These are phyloP conservation scores for Fomes fomentarius DNA, from an alignment of 1,284 basidiomycete genomes.

Conservation along the genomic window DNA sequence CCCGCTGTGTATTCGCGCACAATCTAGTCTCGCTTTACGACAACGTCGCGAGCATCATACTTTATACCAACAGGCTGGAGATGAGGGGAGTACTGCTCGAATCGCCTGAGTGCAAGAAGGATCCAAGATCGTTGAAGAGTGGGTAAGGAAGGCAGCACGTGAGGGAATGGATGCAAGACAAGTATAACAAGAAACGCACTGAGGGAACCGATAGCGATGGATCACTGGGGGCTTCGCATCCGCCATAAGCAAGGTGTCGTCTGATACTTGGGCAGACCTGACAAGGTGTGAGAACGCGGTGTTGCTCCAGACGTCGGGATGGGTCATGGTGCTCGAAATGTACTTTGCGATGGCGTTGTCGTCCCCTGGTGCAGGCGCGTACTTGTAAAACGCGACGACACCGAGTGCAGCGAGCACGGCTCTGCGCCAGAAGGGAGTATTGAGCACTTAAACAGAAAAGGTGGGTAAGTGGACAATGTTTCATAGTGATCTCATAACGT, in stretches of 20 bases:
- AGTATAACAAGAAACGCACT: constrained; percentile 49
- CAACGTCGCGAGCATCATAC: constrained; percentile 46
- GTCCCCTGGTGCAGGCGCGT: constrained; percentile 60
- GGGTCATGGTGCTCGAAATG: constrained; percentile 55
- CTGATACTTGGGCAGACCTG: constrained; percentile 47
- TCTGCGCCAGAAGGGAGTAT: constrained; percentile 64
- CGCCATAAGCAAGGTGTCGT: constrained; percentile 47
- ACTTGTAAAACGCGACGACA: constrained; percentile 62
- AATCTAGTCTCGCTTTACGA: constrained; percentile 45
- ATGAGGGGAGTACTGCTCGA: constrained; percentile 56
- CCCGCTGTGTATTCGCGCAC: constrained; percentile 13
- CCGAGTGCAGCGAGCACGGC: constrained; percentile 50
- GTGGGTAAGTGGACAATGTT: neutral
- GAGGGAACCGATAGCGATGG: constrained; percentile 66
- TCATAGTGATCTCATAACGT: constrained; percentile 18
- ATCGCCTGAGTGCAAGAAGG: constrained; percentile 35
- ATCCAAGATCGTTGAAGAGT: too few relatives aligned
- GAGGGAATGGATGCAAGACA: too few relatives aligned
- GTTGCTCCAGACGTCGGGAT: constrained; percentile 53
- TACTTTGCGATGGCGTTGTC: constrained; percentile 65
- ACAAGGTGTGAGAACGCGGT: constrained; percentile 60
- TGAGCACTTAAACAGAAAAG: constrained; percentile 48
- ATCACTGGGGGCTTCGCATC: constrained; percentile 55
- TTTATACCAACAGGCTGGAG: constrained; percentile 49
- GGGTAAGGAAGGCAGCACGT: too few relatives aligned